Conservation (phyloP, 352 stramenopile genomes). For the Pythium volutum region DNA sequence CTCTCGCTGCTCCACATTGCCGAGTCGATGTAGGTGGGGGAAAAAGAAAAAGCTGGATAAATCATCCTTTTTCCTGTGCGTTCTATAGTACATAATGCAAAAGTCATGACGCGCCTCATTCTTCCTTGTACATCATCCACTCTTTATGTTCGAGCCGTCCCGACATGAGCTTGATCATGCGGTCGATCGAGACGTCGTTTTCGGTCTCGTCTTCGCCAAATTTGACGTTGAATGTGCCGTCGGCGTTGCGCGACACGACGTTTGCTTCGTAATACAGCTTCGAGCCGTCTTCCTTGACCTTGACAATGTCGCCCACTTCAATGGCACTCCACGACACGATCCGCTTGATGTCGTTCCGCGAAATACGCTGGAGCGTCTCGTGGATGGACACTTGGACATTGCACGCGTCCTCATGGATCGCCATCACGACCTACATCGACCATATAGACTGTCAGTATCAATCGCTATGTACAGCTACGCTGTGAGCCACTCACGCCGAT, state of each 20-base stretch:
- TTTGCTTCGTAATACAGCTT: constrained; percentile 63
- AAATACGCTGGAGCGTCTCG: constrained; percentile 42
- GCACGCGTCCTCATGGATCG: constrained; percentile 41
- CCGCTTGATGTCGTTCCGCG: constrained; percentile 40
- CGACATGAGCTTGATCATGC: constrained; percentile 66
- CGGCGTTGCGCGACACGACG: constrained; percentile 39
- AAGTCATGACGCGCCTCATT: constrained; percentile 12
- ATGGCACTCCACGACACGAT: constrained; percentile 68
- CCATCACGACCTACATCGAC: constrained; percentile 38
- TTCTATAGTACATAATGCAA: constrained; percentile 14
- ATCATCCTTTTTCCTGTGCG: background rate
- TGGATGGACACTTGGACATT: constrained; percentile 52
- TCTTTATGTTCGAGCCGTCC: constrained; percentile 61
- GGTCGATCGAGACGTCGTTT: constrained; percentile 37
- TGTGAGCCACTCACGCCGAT: constrained; percentile 38
- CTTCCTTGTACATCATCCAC: constrained; percentile 73
- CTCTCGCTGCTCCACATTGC: constrained; percentile 50
- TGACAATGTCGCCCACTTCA: constrained; percentile 57
- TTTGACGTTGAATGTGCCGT: constrained; percentile 64
- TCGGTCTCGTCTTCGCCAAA: constrained; percentile 61
- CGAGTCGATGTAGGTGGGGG: constrained; percentile 29
- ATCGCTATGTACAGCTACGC: background rate
- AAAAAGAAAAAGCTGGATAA: background rate
- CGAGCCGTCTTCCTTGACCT: constrained; percentile 59
- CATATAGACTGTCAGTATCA: background rate